A percentile compares a stretch with the other conserved stretches of the same genome.
Conservation (phyloP, 2,329 filamentous ascomycete species). For the Venturiaceae sp. region DNA sequence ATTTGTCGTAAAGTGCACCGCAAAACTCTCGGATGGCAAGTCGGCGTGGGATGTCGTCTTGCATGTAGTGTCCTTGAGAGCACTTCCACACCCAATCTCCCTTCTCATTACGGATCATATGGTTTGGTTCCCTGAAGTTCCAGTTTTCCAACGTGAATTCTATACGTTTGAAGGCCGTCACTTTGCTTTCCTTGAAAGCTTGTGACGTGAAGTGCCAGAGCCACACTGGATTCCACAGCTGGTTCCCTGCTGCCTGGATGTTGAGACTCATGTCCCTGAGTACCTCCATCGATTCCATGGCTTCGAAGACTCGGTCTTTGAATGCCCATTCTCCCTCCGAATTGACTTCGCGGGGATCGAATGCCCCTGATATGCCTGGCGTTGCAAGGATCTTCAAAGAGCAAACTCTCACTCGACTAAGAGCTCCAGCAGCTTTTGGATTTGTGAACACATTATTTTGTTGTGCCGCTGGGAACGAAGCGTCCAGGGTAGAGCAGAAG, state of each 20-base stretch:
- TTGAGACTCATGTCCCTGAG: neutral
- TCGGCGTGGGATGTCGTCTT: neutral
- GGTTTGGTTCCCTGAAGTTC: slow-evolving; percentile 2
- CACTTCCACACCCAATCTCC: slow-evolving; percentile 8
- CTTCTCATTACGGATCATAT: neutral
- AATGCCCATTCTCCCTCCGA: slow-evolving; percentile 2
- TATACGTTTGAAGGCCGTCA: slow-evolving; percentile 5
- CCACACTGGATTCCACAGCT: slow-evolving; percentile 10
- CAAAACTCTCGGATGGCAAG: neutral
- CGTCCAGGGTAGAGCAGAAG: slow-evolving; percentile 4
- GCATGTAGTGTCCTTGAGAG: neutral
- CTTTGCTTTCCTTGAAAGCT: slow-evolving; percentile 4
- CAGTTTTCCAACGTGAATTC: slow-evolving; percentile 5
- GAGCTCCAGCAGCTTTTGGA: neutral
- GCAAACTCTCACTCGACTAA: neutral
- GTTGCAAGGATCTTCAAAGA: slow-evolving; percentile 4
- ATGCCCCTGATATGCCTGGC: slow-evolving; percentile 5
- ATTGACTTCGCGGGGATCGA: slow-evolving; percentile 5
- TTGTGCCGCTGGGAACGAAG: neutral
- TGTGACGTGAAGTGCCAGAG: slow-evolving; percentile 8
- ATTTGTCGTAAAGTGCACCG: neutral
- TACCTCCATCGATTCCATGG: slow-evolving; percentile 3
- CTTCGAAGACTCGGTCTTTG: slow-evolving; percentile 1
- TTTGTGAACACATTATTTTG: neutral
- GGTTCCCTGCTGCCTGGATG: slow-evolving; percentile 7